phyloP scores from a whole-genome alignment of 331 rosid genomes.

The Quercus tomentella region DNA sequence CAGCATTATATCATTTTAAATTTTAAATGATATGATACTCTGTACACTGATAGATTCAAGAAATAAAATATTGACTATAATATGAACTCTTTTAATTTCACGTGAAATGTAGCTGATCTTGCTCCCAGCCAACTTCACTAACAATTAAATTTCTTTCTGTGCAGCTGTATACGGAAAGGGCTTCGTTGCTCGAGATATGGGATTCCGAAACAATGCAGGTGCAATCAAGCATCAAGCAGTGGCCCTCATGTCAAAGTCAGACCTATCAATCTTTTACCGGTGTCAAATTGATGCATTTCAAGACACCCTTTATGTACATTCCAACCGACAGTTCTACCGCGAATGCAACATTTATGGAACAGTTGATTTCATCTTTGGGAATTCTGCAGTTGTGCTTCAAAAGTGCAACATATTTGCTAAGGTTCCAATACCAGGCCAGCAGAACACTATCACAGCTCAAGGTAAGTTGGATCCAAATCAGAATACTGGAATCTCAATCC shows the following conservation, averaged over 20 bases:
- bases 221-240: conserved; percentile 78
- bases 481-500: conserved; percentile 70
- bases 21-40: too few species aligned
- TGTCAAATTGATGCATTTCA: conserved; percentile 66
- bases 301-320: conserved; percentile 56
- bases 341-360: conserved; percentile 72
- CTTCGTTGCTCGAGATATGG: conserved; percentile 66
- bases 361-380: conserved; percentile 84
- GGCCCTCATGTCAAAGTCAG: conserved; percentile 62
- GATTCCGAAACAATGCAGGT: conserved; percentile 68
- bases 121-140: not conserved
- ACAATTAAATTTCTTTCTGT: not conserved
- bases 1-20: too few species aligned
- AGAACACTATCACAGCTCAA: conserved; percentile 82
- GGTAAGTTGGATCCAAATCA: conserved; percentile 75
- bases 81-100: too few species aligned
- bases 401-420: conserved; percentile 54
- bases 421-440: conserved; percentile 52
- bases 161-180: conserved; percentile 67
- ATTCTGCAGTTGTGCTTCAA: conserved; percentile 63
- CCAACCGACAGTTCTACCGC: conserved; percentile 69
- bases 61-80: too few species aligned
- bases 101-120: too few species aligned
- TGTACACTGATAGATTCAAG: too few species aligned
- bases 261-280: conserved; percentile 59